phyloP scores from a whole-genome alignment of 495 filamentous ascomycete species.

The Podospora comata region DNA sequence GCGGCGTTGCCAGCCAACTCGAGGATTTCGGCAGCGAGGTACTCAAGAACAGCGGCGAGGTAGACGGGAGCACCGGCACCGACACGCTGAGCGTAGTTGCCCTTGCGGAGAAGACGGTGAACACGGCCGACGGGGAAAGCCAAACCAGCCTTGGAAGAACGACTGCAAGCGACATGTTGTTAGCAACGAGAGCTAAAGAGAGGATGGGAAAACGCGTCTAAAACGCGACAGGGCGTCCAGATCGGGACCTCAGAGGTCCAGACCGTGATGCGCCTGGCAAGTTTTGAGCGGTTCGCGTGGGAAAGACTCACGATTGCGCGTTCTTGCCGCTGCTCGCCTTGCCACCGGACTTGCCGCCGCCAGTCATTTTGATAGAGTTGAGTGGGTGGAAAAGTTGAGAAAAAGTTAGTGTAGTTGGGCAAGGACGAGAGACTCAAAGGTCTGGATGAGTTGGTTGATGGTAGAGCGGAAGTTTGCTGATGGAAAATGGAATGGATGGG shows the following conservation, averaged over 20 bases:
- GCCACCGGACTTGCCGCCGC: conserved; percentile 95
- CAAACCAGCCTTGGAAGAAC: conserved; percentile 98
- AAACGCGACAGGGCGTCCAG: conserved; percentile 1
- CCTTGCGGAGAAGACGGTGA: conserved; percentile 98
- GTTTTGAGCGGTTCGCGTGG: conserved; percentile 15
- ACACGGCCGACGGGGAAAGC: conserved; percentile 99
- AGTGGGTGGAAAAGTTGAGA: conserved; percentile 35
- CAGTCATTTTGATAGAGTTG: conserved; percentile 83
- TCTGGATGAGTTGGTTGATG: conserved; percentile 22
- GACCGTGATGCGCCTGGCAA: conserved; percentile 12
- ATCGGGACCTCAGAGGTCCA: conserved; percentile 11
- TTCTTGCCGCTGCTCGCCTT: conserved; percentile 97
- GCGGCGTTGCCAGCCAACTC: conserved; percentile 98
- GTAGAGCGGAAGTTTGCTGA: conserved; percentile 34
- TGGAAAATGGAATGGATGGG: conserved; percentile 36
- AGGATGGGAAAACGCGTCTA: conserved; percentile 31
- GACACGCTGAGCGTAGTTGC: conserved; percentile 99
- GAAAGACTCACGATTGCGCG: conserved; percentile 81
- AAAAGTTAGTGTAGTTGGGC: conserved; percentile 30
- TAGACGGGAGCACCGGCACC: conserved; percentile 99
- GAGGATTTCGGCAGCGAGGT: conserved; percentile 97
- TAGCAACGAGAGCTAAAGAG: conserved; percentile 34
- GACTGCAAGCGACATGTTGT: conserved; percentile 39
- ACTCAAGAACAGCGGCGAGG: conserved; percentile 96
- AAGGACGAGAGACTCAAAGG: conserved; percentile 27